These are phyloP conservation scores for Ascochyta clinopodiicola DNA, from an alignment of 2,329 filamentous ascomycete species.

Conservation along the genomic window DNA sequence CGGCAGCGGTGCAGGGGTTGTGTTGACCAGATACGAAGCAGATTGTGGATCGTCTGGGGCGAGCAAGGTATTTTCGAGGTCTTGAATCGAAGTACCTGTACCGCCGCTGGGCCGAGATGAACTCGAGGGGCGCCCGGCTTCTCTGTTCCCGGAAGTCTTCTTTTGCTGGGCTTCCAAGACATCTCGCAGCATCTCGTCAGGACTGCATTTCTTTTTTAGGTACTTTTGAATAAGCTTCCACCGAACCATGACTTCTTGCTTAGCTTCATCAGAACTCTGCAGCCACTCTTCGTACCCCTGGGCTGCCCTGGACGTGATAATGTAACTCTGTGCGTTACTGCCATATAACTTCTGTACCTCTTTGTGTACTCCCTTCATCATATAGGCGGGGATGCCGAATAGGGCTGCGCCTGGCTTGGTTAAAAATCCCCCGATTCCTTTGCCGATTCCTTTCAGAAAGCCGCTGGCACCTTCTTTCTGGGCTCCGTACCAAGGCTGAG, in stretches of 20 bases:
- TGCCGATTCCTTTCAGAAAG: constrained; percentile 34
- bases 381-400: constrained; percentile 24
- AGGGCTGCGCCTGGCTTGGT: constrained; percentile 30
- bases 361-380: constrained; percentile 25
- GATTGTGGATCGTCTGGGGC: not conserved
- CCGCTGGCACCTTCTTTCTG: constrained; percentile 29
- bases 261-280: constrained; percentile 22
- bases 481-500: constrained; percentile 28
- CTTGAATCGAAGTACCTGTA: constrained; percentile 30
- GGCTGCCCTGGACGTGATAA: constrained; percentile 22
- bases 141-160: constrained; percentile 36
- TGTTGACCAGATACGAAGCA: not conserved
- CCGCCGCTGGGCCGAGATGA: constrained; percentile 6
- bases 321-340: constrained; percentile 15
- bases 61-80: constrained; percentile 38
- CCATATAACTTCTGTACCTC: constrained; percentile 18
- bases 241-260: constrained; percentile 19
- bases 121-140: constrained; percentile 42
- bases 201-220: constrained; percentile 14
- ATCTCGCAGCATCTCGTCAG: constrained; percentile 36
- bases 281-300: constrained; percentile 31
- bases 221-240: constrained; percentile 23
- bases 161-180: constrained; percentile 28
- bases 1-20: not conserved
- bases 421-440: constrained; percentile 33